Evolutionary conservation across 176 grass and related monocot species (phyloP).

Genomic region (Triticum dicoccoides): DNA sequence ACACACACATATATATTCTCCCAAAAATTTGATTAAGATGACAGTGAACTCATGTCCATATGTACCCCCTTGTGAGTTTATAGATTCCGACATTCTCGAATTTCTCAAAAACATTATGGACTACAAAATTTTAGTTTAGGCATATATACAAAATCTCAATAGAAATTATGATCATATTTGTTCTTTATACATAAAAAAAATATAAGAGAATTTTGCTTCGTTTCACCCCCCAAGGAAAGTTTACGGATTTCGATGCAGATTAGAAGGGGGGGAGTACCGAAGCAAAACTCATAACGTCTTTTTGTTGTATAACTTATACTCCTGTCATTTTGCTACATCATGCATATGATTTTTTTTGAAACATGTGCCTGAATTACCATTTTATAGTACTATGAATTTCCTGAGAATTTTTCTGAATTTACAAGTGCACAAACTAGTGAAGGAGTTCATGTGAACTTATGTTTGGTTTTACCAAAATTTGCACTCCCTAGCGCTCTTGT

Average conservation of each 20-base stretch:
- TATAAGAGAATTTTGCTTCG: background rate
- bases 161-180: background rate
- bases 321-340: background rate
- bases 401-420: background rate
- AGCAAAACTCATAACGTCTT: no score
- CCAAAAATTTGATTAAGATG: background rate
- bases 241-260: no score
- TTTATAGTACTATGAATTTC: background rate
- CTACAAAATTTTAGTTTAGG: background rate
- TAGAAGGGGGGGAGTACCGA: no score
- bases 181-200: background rate
- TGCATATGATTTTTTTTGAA: background rate
- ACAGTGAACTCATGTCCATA: background rate
- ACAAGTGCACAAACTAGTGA: background rate
- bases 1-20: background rate
- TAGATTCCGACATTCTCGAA: background rate
- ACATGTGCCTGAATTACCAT: background rate
- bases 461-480: background rate
- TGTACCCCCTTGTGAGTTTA: background rate
- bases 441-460: background rate
- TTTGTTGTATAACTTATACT: background rate
- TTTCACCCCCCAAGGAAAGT: no score
- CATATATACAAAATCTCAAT: background rate
- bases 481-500: background rate
- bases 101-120: background rate